Conservation (phyloP, 495 filamentous ascomycete genomes). For the Penicilliopsis zonata region DNA sequence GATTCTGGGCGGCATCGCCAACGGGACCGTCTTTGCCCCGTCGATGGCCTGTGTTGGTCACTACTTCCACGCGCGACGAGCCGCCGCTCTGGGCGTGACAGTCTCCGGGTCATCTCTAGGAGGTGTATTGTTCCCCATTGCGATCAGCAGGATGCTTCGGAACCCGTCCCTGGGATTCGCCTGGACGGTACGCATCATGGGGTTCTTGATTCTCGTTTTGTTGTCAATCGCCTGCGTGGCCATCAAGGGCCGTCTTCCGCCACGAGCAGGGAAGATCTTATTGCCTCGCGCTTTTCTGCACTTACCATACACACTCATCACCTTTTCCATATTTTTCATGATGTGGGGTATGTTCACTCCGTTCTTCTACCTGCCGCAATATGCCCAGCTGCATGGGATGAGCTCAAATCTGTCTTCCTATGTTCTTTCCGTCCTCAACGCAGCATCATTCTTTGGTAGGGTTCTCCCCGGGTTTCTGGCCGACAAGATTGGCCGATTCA, state of each 20-base stretch:
- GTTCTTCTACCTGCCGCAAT: slow-evolving; percentile 22
- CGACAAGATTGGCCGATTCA: slow-evolving; percentile 23
- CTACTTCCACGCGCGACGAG: slow-evolving; percentile 39
- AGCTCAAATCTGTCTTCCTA: slow-evolving; percentile 18
- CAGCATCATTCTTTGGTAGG: slow-evolving; percentile 26
- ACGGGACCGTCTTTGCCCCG: slow-evolving; percentile 33
- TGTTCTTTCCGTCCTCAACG: slow-evolving; percentile 29
- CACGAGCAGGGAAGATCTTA: background rate
- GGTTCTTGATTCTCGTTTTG: slow-evolving; percentile 34
- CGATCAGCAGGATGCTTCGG: slow-evolving; percentile 3
- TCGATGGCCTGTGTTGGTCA: slow-evolving; percentile 32
- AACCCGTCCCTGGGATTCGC: slow-evolving; percentile 19
- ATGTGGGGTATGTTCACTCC: slow-evolving; percentile 19
- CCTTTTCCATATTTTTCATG: slow-evolving; percentile 11
- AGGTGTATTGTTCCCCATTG: slow-evolving; percentile 39
- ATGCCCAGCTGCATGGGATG: slow-evolving; percentile 1
- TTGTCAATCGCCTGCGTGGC: slow-evolving; percentile 23
- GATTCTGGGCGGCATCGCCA: slow-evolving; percentile 30
- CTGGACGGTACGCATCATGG: slow-evolving; percentile 35
- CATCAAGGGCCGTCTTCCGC: slow-evolving; percentile 24
- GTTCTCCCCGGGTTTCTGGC: slow-evolving; percentile 23
- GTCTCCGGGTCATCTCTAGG: slow-evolving; percentile 24
- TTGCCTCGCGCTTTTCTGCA: slow-evolving; percentile 17
- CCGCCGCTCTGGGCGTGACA: slow-evolving; percentile 32
- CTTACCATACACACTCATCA: slow-evolving; percentile 15